Evolutionary conservation across 2,329 filamentous ascomycete species (phyloP), one percentile per base, ranked within the genome.

Genomic region (Talaromyces sp.): DNA sequence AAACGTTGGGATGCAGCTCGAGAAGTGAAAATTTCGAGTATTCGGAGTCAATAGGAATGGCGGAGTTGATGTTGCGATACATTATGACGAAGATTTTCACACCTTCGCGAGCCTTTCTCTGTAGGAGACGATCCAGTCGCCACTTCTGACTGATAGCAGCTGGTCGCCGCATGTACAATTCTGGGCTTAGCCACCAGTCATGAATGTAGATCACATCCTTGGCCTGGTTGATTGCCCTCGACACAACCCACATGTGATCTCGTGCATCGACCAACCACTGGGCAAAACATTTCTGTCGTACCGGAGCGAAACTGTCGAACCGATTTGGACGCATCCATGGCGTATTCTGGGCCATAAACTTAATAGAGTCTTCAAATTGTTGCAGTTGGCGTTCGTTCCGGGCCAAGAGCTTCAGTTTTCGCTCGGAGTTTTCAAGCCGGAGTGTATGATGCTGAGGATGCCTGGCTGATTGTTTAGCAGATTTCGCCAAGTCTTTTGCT

Each of bases 211-310:
- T 93, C 56, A 97, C 93, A 75, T 97, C 94, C 65, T 90, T 90
- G 8, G 94, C 94, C 86, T 97, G 96, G 69, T 91, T 94, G 65
- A 99, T 95, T 11, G 94, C 94, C 59, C 93, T 85, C 10, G 93
- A 97, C 7, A 97, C 91, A 70, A 97, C 96, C 94, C 94, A 99
- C 93, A 97, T 97, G 78, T 97, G 95, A 70, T 99, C 94, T 62
- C 94, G 86, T 14, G 90, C 94, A 73, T 99, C 94, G 0, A 99
- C 93, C 8, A 99, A 83, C 92, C 93, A 97, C 67, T 97, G 91
- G 2, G 92, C 91, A 75, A 93, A 94, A 24, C 94, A 91, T 39
- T 88, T 88, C 42, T 85, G 86, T 54, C 94, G 85, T 1, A 97
- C 88, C 0, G 94, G 94, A 0, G 94, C 92, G 74, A 95, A 99